Percentiles rank a stretch among this genome's conserved stretches.
Evolutionary conservation across 2,329 filamentous ascomycete genomes (phyloP).

Genomic region (Apiospora kogelbergensis): DNA sequence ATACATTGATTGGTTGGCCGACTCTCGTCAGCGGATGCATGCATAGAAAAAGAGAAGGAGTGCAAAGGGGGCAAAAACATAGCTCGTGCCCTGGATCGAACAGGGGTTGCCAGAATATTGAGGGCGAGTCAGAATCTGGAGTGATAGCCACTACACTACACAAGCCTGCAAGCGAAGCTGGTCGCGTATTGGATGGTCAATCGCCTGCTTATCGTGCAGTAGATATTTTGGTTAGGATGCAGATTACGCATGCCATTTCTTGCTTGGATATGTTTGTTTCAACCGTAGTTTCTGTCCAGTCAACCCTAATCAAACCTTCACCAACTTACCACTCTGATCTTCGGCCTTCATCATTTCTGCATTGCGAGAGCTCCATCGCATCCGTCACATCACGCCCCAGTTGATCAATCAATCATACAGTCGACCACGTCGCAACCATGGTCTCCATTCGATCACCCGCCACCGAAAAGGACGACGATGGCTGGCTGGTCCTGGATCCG

Average conservation of each 20-base stretch:
- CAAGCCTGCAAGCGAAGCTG: too few relatives aligned
- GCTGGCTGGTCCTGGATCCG: neutral
- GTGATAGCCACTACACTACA: conserved; percentile 3
- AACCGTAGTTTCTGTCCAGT: neutral
- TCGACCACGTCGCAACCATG: neutral
- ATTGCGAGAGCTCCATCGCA: neutral
- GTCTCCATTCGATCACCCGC: neutral
- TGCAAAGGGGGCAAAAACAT: too few relatives aligned
- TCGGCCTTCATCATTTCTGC: neutral
- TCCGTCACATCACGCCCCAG: too few relatives aligned
- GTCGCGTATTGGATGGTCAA: too few relatives aligned
- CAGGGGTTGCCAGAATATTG: conserved; percentile 1
- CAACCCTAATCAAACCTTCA: neutral
- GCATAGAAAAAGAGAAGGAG: too few relatives aligned
- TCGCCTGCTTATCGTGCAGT: too few relatives aligned
- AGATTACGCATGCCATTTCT: too few relatives aligned
- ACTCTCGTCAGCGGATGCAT: too few relatives aligned
- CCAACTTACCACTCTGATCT: neutral
- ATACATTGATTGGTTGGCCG: too few relatives aligned
- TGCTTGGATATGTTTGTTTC: too few relatives aligned
- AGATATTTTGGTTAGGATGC: too few relatives aligned
- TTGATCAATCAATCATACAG: neutral
- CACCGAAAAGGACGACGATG: neutral
- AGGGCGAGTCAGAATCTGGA: neutral
- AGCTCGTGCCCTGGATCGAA: conserved; percentile 2